A percentile compares a stretch with the other conserved stretches of the same genome.
Evolutionary conservation across 169 alveolate genomes (phyloP).

Genomic region (Plasmodium knowlesi): DNA sequence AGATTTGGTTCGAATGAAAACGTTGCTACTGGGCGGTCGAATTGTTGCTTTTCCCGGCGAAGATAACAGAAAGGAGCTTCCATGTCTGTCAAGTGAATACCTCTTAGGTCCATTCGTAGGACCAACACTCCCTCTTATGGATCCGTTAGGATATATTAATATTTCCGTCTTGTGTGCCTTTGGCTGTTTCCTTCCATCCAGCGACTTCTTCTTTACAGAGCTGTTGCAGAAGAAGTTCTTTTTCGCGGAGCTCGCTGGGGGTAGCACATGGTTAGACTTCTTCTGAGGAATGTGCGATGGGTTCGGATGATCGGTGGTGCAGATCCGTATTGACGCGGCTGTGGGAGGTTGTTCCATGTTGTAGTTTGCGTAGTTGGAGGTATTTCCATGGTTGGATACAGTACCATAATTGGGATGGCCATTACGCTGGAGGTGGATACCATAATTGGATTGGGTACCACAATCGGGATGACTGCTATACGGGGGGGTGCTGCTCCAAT

Average conservation of each 20-base stretch:
- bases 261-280: neutral
- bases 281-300: neutral
- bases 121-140: neutral
- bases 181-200: neutral
- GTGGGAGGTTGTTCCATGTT: neutral
- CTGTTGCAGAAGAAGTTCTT: conserved; percentile 45
- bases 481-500: neutral
- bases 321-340: neutral
- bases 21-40: neutral
- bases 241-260: neutral
- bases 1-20: conserved; percentile 51
- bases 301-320: neutral
- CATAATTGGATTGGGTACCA: neutral
- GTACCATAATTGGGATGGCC: neutral
- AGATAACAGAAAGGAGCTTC: neutral
- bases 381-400: no score
- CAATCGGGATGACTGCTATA: no score
- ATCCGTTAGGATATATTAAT: conserved; percentile 14
- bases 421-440: neutral
- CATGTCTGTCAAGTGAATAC: neutral
- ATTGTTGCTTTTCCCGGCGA: neutral
- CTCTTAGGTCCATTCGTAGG: neutral
- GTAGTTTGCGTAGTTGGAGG: neutral
- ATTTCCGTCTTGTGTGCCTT: conserved; percentile 33
- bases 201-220: neutral